phyloP scores from a whole-genome alignment of 2,329 filamentous ascomycete genomes.

The Exophiala oligosperma region DNA sequence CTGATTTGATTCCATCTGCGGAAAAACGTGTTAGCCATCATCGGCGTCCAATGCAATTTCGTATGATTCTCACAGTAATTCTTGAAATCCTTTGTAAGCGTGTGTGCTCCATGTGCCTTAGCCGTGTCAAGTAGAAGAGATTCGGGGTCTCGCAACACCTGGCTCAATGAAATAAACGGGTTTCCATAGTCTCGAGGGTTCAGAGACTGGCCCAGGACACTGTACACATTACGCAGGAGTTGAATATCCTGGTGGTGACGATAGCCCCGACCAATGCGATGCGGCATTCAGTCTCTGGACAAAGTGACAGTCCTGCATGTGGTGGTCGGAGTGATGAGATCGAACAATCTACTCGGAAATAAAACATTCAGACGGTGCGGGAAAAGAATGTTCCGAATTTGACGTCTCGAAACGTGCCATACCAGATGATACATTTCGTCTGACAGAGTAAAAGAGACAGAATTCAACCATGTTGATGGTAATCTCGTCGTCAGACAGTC shows the following conservation, averaged over 20 bases:
- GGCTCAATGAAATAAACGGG: conserved; percentile 10
- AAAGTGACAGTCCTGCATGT: background rate
- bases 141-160: background rate
- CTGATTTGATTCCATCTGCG: conserved; percentile 17
- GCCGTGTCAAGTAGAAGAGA: conserved; percentile 2
- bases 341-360: too few relatives aligned
- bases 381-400: background rate
- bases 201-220: conserved; percentile 5
- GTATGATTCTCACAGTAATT: conserved; percentile 6
- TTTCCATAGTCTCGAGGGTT: conserved; percentile 11
- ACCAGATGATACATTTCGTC: too few relatives aligned
- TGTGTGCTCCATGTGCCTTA: conserved; percentile 1
- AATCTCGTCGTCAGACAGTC: too few relatives aligned
- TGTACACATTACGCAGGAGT: background rate
- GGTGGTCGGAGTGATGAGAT: background rate
- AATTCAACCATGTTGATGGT: too few relatives aligned
- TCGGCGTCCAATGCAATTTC: background rate
- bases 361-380: background rate
- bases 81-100: background rate
- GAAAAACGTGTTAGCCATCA: background rate
- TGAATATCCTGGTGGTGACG: background rate
- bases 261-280: background rate
- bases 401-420: too few relatives aligned
- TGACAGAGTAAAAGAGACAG: too few relatives aligned
- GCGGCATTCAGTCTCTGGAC: background rate